These are phyloP conservation scores for Neurospora africana DNA, from an alignment of 495 filamentous ascomycete genomes.

Conservation along the genomic window DNA sequence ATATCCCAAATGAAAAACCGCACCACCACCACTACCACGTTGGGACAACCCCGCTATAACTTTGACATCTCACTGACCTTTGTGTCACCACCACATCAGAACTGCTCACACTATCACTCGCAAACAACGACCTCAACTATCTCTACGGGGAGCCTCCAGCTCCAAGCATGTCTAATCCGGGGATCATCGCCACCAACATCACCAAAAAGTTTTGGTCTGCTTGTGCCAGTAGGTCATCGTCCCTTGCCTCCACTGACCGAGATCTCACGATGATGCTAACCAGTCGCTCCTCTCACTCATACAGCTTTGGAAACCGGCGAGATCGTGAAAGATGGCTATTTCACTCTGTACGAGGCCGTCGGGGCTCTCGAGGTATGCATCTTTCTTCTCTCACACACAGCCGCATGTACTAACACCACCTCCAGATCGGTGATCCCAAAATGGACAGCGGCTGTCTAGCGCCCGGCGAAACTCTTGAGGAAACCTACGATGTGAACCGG, in stretches of 20 bases:
- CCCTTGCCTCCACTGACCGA: not conserved
- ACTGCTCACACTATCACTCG: not conserved
- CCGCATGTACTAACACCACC: not conserved
- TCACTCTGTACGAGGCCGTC: constrained; percentile 89
- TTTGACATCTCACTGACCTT: not conserved
- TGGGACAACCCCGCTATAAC: not conserved
- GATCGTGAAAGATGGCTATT: constrained; percentile 86
- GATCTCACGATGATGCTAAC: not conserved
- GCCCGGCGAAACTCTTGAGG: constrained; percentile 67
- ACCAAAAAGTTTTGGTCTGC: constrained; percentile 65
- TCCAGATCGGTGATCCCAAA: constrained; percentile 92
- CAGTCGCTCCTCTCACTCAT: not conserved
- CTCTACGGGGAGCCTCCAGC: constrained; percentile 9
- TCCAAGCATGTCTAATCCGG: constrained; percentile 32
- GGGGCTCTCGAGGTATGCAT: constrained; percentile 78
- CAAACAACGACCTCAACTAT: constrained; percentile 6
- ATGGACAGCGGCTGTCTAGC: constrained; percentile 89
- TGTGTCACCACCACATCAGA: constrained; percentile 5
- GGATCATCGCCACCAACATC: constrained; percentile 58
- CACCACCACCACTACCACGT: not conserved
- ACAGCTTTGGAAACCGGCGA: constrained; percentile 67
- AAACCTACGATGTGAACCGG: constrained; percentile 70
- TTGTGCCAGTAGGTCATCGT: constrained; percentile 46
- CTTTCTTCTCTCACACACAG: not conserved
- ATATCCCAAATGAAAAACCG: not conserved